Base-by-base conservation (phyloP, 768 basidiomycete genomes). In the Lactarius hatsudake region DNA sequence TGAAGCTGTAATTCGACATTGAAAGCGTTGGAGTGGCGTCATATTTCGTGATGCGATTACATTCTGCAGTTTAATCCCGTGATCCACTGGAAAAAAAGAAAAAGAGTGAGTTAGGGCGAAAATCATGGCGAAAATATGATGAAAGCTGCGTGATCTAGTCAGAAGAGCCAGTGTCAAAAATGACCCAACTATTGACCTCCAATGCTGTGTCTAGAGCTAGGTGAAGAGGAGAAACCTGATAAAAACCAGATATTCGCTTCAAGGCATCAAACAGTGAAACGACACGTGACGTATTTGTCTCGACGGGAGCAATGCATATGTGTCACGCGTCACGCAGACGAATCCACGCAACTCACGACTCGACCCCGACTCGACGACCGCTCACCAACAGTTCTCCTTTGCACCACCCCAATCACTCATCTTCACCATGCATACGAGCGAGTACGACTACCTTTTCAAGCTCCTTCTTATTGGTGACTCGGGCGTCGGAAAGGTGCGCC, bases 401-500 rank as follows among this genome's bases (percentile, higher is more conserved):
- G 59, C 54, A 70, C 59, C 63, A 43, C 17, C 57, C 59, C 66
- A 45, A 32, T 53, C 58, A 36, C 48, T 42, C 55, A 30, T 65
- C 55, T 66, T 71, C 76, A 84, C 72, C 67, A 93, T 94, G 92
- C 91, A 94, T 76, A 91, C 92, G 76, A 90, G 89, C 82, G 93
- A 94, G 78, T 95, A 94, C 86, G 93, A 95, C 82, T 94, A 90
- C 75, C 92, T 95, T 77, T 94, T 95, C 85, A 95, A 94, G 82
- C 91, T 95, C 67, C 89, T 95, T 76, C 90, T 95, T 80, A 95
- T 94, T 72, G 93, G 93, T 65, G 91, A 95, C 82, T 94, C 93
- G 73, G 96, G 97, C 79, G 96, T 98, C 70, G 93, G 92, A 79
- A 94, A 94, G 86, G 90, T 90, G 62, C 64, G 80, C 79, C 26